phyloP scores from a whole-genome alignment of 306 rosid genomes.

The Elaeagnus macrophylla region DNA sequence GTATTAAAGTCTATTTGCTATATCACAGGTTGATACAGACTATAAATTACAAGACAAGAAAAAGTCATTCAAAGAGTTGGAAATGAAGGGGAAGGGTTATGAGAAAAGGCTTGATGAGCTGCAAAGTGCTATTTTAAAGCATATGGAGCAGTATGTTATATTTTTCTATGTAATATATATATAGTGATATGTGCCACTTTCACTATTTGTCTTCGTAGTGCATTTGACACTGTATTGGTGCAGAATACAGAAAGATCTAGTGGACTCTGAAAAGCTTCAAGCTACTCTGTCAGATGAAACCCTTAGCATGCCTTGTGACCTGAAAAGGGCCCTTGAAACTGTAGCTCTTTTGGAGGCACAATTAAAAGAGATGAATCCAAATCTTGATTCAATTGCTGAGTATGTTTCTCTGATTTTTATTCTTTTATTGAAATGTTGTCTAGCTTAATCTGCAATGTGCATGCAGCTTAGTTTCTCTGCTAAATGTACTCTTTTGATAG shows the following conservation, averaged over 20 bases:
- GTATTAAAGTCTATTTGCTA: background rate
- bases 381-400: slow-evolving; percentile 96
- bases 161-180: slow-evolving; percentile 6
- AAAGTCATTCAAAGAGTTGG: slow-evolving; percentile 63
- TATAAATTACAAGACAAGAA: slow-evolving; percentile 81
- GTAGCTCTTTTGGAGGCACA: slow-evolving; percentile 72
- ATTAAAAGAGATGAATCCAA: slow-evolving; percentile 90
- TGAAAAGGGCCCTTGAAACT: slow-evolving; percentile 70
- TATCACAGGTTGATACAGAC: slow-evolving; percentile 73
- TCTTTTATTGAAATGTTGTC: background rate
- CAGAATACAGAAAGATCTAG: slow-evolving; percentile 79
- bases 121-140: slow-evolving; percentile 61
- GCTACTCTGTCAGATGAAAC: slow-evolving; percentile 47
- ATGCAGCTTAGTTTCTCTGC: slow-evolving; percentile 13
- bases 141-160: slow-evolving; percentile 88
- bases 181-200: slow-evolving; percentile 2
- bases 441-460: slow-evolving; percentile 8
- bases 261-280: slow-evolving; percentile 79
- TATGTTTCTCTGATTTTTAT: slow-evolving; percentile 25
- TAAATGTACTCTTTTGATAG: slow-evolving; percentile 19
- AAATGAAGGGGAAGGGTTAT: slow-evolving; percentile 65
- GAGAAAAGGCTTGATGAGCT: slow-evolving; percentile 65
- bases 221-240: background rate
- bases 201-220: background rate
- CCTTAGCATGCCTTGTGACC: slow-evolving; percentile 46